Evolutionary conservation across 495 filamentous ascomycete genomes (phyloP).

Genomic region (Opeltia flavorubescens): DNA sequence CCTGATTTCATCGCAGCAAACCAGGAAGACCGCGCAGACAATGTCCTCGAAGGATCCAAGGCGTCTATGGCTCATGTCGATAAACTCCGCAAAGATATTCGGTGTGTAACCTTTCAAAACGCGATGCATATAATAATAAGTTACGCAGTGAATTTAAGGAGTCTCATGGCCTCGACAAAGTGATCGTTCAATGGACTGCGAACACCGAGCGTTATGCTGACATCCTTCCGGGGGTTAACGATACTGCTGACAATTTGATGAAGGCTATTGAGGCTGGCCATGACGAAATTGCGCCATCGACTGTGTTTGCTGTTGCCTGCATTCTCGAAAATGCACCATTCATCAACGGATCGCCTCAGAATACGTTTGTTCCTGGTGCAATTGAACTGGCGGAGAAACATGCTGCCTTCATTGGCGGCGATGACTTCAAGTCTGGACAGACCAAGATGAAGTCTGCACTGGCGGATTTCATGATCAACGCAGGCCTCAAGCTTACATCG

Average conservation of each 20-base stretch:
- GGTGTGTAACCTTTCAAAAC: slow-evolving; percentile 34
- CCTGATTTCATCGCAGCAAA: slow-evolving; percentile 99
- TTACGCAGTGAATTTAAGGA: slow-evolving; percentile 71
- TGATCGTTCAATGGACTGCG: slow-evolving; percentile 96
- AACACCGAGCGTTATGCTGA: slow-evolving; percentile 97
- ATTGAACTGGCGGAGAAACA: slow-evolving; percentile 82
- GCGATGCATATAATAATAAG: slow-evolving; percentile 5
- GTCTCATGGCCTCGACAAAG: slow-evolving; percentile 75
- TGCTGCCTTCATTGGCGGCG: slow-evolving; percentile 85
- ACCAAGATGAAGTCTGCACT: slow-evolving; percentile 99
- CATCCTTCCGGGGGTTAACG: slow-evolving; percentile 77
- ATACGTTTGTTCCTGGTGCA: slow-evolving; percentile 92
- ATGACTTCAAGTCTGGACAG: slow-evolving; percentile 99
- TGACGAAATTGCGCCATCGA: slow-evolving; percentile 82
- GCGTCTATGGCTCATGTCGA: slow-evolving; percentile 78
- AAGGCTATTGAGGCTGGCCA: slow-evolving; percentile 76
- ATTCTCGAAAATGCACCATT: slow-evolving; percentile 85
- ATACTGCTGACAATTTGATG: slow-evolving; percentile 88
- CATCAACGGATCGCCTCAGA: slow-evolving; percentile 99
- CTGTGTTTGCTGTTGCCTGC: slow-evolving; percentile 86
- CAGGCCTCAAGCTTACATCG: slow-evolving; percentile 96
- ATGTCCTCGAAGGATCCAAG: slow-evolving; percentile 70
- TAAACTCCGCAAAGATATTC: slow-evolving; percentile 87
- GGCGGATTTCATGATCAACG: slow-evolving; percentile 96
- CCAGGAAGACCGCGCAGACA: slow-evolving; percentile 94